Percentiles rank a stretch among this genome's conserved stretches.
These are phyloP conservation scores for Fusarium sp. DNA, from an alignment of 2,329 filamentous ascomycete species.

Conservation along the genomic window DNA sequence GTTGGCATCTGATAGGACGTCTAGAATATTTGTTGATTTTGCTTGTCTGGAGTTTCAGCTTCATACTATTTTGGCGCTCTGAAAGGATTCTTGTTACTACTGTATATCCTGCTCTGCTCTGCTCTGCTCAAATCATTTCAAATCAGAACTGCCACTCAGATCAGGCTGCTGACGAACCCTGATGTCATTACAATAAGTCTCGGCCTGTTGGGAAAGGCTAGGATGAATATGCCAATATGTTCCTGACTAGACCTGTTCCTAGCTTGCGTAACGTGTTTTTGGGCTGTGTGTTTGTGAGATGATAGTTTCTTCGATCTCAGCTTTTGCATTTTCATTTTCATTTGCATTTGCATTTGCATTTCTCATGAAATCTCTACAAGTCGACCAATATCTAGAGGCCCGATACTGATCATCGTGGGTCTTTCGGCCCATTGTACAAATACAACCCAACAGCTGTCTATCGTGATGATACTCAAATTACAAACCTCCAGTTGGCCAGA, in stretches of 20 bases:
- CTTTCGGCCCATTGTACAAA: conserved; percentile 3
- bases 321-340: neutral
- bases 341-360: too few species aligned
- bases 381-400: neutral
- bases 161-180: neutral
- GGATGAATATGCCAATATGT: conserved; percentile 10
- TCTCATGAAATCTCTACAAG: neutral
- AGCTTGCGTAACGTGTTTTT: conserved; percentile 24
- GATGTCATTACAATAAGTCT: neutral
- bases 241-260: conserved; percentile 37
- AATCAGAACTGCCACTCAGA: neutral
- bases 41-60: neutral
- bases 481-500: conserved; percentile 14
- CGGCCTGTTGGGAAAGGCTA: neutral
- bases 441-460: conserved; percentile 1
- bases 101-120: neutral
- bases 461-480: neutral
- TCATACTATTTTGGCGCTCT: neutral
- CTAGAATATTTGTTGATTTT: conserved; percentile 10
- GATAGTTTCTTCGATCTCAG: neutral
- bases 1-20: conserved; percentile 26
- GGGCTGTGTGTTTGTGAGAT: conserved; percentile 5
- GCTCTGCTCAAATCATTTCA: conserved; percentile 5
- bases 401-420: neutral
- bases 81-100: neutral